phyloP scores from a whole-genome alignment of 768 basidiomycete species.

The Antrodiella citrinella region DNA sequence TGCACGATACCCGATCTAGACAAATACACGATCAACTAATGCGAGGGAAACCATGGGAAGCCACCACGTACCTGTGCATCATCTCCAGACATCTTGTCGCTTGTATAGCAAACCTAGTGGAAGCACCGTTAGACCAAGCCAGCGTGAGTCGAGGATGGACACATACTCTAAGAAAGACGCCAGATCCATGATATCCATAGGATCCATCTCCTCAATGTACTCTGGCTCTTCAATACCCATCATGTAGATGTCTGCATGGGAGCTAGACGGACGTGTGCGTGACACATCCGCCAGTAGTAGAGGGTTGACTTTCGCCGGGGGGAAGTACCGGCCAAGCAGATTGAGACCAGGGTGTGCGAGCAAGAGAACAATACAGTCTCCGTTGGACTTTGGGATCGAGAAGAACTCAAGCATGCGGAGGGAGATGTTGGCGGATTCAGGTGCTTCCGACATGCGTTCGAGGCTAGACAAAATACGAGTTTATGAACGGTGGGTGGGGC shows the following conservation, averaged over 20 bases:
- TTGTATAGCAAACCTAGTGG: slow-evolving; percentile 60
- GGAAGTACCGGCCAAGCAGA: slow-evolving; percentile 62
- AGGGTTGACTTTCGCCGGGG: slow-evolving; percentile 56
- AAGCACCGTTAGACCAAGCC: slow-evolving; percentile 2
- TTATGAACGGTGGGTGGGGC: neutral
- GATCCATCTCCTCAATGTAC: slow-evolving; percentile 44
- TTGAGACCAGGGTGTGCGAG: slow-evolving; percentile 66
- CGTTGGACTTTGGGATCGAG: slow-evolving; percentile 55
- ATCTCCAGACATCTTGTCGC: slow-evolving; percentile 65
- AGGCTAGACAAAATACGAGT: slow-evolving; percentile 29
- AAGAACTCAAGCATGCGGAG: slow-evolving; percentile 58
- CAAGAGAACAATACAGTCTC: slow-evolving; percentile 65
- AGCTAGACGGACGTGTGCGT: slow-evolving; percentile 31
- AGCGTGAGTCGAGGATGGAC: neutral
- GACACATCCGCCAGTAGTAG: slow-evolving; percentile 52
- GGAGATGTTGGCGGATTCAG: slow-evolving; percentile 45
- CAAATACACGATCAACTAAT: neutral
- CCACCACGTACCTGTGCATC: slow-evolving; percentile 42
- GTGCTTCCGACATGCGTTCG: slow-evolving; percentile 36
- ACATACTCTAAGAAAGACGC: slow-evolving; percentile 68
- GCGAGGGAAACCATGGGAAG: slow-evolving; percentile 10
- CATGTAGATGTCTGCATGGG: slow-evolving; percentile 46
- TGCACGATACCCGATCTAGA: slow-evolving; percentile 51
- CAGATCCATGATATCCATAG: slow-evolving; percentile 67
- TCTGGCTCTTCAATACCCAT: slow-evolving; percentile 38